Base-by-base conservation (phyloP, 371 early-diverging fungal species). In the Rhizopus arrhizus region DNA sequence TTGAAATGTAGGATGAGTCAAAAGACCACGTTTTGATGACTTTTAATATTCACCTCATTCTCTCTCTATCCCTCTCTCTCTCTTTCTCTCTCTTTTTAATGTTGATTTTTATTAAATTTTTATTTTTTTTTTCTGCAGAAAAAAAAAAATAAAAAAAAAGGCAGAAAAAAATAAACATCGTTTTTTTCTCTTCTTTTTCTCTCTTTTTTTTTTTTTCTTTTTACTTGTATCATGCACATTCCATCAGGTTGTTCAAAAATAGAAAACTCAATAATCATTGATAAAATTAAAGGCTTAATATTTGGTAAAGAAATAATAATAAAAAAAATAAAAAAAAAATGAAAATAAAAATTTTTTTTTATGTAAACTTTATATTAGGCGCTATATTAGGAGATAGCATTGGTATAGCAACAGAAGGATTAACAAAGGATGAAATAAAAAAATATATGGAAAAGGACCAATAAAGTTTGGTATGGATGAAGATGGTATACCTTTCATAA, bases 341-440 rank as follows among this genome's bases (percentile, higher is more conserved):
- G n/a, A 12, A 38, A n/a, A 38, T 52, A 34, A n/a, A 15, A 36
- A 28, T 35, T 34, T 53, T 10, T 41, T 57, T 53, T 16, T 35
- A 38, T 33, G 28, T 36, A 34, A 28, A 40, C 28, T 57, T 31
- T 51, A 42, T 54, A 38, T 40, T 51, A 86, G 87, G 89, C 45
- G 82, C 85, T 48, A 86, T 87, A 29, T 66, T 88, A 4, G 88
- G 88, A 8, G 90, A 90, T 68, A 87, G 87, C 33, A 73, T 87
- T 50, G 89, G 90, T 9, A 68, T 90, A 50, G 82, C 88, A 5
- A 85, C 88, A 31, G 88, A 88, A 69, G 88, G 88, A 60, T 74
- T 88, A 76, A 65, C 82, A 52, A 78, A 74, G 56, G 47, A 50
- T 15, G 63, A 77, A 45, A 77, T 85, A 3, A 57, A 45, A 22